These are phyloP conservation scores for Knufia petricola DNA, from an alignment of 2,329 filamentous ascomycete species.

Conservation along the genomic window DNA sequence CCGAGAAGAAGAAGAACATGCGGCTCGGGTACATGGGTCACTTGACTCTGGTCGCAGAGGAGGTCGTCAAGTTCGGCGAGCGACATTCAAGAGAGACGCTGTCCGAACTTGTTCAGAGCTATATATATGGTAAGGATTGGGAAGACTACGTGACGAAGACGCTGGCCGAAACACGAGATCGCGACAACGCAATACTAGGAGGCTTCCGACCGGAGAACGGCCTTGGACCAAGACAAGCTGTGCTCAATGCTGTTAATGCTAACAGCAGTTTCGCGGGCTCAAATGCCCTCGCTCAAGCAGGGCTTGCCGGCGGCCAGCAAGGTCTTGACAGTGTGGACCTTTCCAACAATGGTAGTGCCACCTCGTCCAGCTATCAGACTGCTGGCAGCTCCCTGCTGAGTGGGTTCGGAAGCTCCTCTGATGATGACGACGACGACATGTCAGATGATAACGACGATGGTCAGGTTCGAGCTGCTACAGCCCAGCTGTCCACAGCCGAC, in stretches of 20 bases:
- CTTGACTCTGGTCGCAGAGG: conserved; percentile 89
- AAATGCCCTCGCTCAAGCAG: conserved; percentile 67
- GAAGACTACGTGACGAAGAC: conserved; percentile 90
- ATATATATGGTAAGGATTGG: conserved; percentile 83
- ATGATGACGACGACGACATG: conserved; percentile 92
- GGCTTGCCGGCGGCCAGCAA: conserved; percentile 55
- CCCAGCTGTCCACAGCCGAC: conserved; percentile 18
- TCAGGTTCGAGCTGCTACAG: conserved; percentile 12
- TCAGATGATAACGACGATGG: conserved; percentile 45
- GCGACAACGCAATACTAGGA: conserved; percentile 95
- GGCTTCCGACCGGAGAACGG: conserved; percentile 88
- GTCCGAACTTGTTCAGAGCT: conserved; percentile 73
- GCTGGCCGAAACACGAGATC: conserved; percentile 82
- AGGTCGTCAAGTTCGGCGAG: conserved; percentile 97
- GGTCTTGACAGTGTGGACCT: conserved; percentile 57
- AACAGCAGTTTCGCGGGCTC: conserved; percentile 51
- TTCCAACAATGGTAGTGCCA: conserved; percentile 54
- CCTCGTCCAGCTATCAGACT: conserved; percentile 58
- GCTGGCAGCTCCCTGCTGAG: conserved; percentile 67
- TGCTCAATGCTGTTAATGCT: conserved; percentile 50
- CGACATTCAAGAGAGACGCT: conserved; percentile 81
- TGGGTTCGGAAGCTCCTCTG: conserved; percentile 88
- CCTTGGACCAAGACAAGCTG: conserved; percentile 64
- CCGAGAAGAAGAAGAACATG: conserved; percentile 73
- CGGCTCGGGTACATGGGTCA: conserved; percentile 98